These are phyloP conservation scores for Ciborinia camelliae DNA, from an alignment of 2,329 filamentous ascomycete species.

Conservation along the genomic window DNA sequence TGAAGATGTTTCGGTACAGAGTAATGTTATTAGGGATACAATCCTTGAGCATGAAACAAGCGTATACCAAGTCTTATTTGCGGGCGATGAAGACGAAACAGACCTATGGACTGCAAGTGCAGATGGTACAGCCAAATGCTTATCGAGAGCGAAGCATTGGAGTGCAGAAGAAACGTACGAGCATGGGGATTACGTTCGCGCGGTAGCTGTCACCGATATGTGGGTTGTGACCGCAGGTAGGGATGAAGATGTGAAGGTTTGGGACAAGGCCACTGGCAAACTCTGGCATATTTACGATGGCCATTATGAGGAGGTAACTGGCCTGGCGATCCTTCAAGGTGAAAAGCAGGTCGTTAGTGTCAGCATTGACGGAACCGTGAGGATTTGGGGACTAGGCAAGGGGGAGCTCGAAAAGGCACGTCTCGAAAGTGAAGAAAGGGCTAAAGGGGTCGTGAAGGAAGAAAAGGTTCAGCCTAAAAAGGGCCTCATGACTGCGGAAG, in stretches of 20 bases:
- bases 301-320: slow-evolving; percentile 92
- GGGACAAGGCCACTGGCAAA: slow-evolving; percentile 72
- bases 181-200: slow-evolving; percentile 88
- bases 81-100: slow-evolving; percentile 55
- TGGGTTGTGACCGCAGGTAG: slow-evolving; percentile 86
- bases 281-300: slow-evolving; percentile 72
- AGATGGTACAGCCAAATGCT: slow-evolving; percentile 81
- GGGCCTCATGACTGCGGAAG: slow-evolving; percentile 73
- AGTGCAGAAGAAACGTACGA: slow-evolving; percentile 66
- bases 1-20: slow-evolving; percentile 28
- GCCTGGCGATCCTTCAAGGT: slow-evolving; percentile 59
- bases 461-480: slow-evolving; percentile 46
- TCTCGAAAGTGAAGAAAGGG: slow-evolving; percentile 48
- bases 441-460: slow-evolving; percentile 43
- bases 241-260: slow-evolving; percentile 88
- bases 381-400: slow-evolving; percentile 73
- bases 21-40: slow-evolving; percentile 44
- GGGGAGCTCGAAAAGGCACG: slow-evolving; percentile 55
- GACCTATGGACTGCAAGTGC: slow-evolving; percentile 91
- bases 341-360: slow-evolving; percentile 67
- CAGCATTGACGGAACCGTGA: slow-evolving; percentile 83
- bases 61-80: slow-evolving; percentile 77
- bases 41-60: slow-evolving; percentile 86
- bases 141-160: slow-evolving; percentile 67
- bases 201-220: slow-evolving; percentile 69